Evolutionary conservation across 495 filamentous ascomycete species (phyloP), one percentile per base, ranked within the genome.

Genomic region (Corynascus novoguineensis): DNA sequence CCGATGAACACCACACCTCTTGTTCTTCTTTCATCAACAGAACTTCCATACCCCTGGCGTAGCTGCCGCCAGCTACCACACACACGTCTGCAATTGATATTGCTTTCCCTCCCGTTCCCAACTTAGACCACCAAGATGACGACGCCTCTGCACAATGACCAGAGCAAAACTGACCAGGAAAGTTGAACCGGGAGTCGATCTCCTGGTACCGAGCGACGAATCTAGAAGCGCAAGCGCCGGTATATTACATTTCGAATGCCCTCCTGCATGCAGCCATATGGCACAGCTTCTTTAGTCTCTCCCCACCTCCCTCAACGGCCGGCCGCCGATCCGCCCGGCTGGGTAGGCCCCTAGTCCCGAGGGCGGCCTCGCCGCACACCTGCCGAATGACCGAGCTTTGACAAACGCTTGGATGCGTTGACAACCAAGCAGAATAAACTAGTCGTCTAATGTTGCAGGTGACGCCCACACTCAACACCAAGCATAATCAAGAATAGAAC

Each of bases 131-230:
- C 7, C 1, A 9, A 12, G 49, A 40, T 51, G 49, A 51, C 49
- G 34, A 52, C 14, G 35, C 19, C 35, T 15, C 41, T 11, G 19
- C 21, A n/a, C 19, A 55, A 32, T 10, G 11, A 11, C 9, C n/a
- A 21, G n/a, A n/a, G 1, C 9, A 28, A 48, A 3, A n/a, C 41
- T 15, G 22, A 44, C n/a, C n/a, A 44, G 32, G 15, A n/a, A 14
- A 31, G n/a, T 1, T 19, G n/a, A 10, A 22, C 19, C 25, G 15
- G 34, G 17, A n/a, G 3, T 24, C 15, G 29, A 37, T 47, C 41
- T 7, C 28, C 29, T 42, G 41, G 53, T 55, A 47, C 19, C 53
- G 53, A 55, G 41, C 2, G 53, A 40, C 41, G 53, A 55, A 55
- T 28, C 22, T 12, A 38, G 53, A 46, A 34, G 10, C 19, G 28